Base-by-base conservation (phyloP, 345 rosid genomes). In the Moricandia arvensis region DNA sequence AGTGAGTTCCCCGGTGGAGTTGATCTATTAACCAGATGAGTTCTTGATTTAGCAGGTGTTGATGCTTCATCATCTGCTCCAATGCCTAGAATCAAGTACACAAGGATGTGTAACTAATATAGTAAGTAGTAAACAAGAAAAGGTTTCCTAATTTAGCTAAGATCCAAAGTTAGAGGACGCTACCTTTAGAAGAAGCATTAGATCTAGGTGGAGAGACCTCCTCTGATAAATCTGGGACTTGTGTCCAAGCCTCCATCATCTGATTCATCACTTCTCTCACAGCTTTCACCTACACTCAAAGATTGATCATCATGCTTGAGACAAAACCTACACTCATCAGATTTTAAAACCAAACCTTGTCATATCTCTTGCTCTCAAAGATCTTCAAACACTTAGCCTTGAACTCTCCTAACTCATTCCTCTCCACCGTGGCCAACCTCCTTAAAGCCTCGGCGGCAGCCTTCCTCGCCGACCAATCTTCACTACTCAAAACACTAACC, bases 381-480 rank as follows among this genome's bases (percentile, higher is more conserved):
- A 87, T 81, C 83, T 83, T 89, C 84, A 90, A 64, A 70, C 88
- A 87, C 7, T 81, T 86, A 57, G 77, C 70, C 71, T 91, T 94
- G 61, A 84, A 88, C 84, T 88, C 98, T 8, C 79, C 85, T 78
- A 90, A 33, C 15, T 71, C 64, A 82, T 91, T 87, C 35, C 88
- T 88, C 85, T 94, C 97, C 79, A 81, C 85, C 15, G 77, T 69
- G 1, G 97, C 97, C 79, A 94, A 80, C 86, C 74, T 86, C 77
- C 85, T 73, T 63, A 94, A 86, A 6, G 90, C 96, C 79, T 90
- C 97, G 3, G 93, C 92, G 3, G 97, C 93, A 0, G 90, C 96
- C 79, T 91, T 94, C 80, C 98, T 91, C 38, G 89, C 86, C 9
- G 97, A 89, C 96, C 99, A 94, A 71, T 91, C 97, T 65, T 82